These are phyloP conservation scores for Trichoderma brevicompactum DNA, from an alignment of 2,329 filamentous ascomycete genomes.

Conservation along the genomic window DNA sequence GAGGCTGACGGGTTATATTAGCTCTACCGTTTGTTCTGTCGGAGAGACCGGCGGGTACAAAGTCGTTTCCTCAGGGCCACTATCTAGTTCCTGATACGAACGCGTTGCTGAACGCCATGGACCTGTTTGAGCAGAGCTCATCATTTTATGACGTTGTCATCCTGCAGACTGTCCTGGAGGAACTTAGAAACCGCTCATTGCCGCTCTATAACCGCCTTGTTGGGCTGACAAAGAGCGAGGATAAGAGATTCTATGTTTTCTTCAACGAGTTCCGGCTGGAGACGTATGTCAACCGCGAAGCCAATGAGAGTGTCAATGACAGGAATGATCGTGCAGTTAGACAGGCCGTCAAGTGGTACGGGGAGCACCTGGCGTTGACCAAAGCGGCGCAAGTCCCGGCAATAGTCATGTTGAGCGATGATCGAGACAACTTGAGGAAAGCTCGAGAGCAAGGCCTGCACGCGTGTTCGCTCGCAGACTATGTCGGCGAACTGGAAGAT, in stretches of 20 bases:
- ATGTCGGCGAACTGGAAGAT: constrained; percentile 83
- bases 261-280: constrained; percentile 98
- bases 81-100: constrained; percentile 97
- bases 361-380: constrained; percentile 72
- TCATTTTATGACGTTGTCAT: constrained; percentile 98
- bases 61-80: constrained; percentile 80
- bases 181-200: constrained; percentile 89
- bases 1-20: constrained; percentile 43
- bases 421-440: constrained; percentile 83
- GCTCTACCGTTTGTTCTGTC: constrained; percentile 86
- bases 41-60: constrained; percentile 83
- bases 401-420: constrained; percentile 92
- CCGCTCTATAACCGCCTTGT: constrained; percentile 94
- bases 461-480: constrained; percentile 71
- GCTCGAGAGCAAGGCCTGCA: constrained; percentile 75
- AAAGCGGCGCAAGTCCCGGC: constrained; percentile 68
- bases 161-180: constrained; percentile 93
- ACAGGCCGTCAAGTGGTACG: constrained; percentile 87
- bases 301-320: constrained; percentile 90
- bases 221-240: constrained; percentile 88
- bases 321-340: constrained; percentile 92
- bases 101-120: constrained; percentile 92
- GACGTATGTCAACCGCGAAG: constrained; percentile 76
- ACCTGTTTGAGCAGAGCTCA: constrained; percentile 88
- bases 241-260: constrained; percentile 97